Evolutionary conservation across 1,284 basidiomycete genomes (phyloP).

Genomic region (Phlebopus sp.): DNA sequence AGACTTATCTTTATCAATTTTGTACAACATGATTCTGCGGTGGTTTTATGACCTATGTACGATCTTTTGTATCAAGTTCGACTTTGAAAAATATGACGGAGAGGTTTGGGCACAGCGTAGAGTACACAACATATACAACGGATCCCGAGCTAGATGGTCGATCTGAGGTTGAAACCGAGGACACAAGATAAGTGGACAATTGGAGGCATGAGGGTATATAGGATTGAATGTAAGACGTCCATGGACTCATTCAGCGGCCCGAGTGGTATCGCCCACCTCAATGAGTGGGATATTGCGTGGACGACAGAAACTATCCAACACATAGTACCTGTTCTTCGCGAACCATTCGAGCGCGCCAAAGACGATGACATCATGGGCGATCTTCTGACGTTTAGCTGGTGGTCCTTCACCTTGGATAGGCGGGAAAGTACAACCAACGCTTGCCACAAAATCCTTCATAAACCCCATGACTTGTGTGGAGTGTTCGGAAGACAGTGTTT

Average conservation of each 20-base stretch:
- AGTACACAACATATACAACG: no score
- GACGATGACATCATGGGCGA: slow-evolving; percentile 1
- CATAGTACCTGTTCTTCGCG: slow-evolving; percentile 1
- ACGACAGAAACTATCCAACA: slow-evolving; percentile 1
- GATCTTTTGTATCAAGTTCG: no score
- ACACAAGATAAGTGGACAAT: no score
- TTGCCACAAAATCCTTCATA: not conserved
- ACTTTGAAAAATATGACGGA: no score
- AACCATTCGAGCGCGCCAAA: slow-evolving; percentile 1
- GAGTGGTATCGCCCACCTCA: not conserved
- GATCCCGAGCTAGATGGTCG: no score
- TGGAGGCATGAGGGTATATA: no score
- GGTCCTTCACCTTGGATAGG: not conserved
- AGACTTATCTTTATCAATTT: slow-evolving; percentile 17
- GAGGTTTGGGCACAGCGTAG: no score
- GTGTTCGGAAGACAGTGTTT: slow-evolving; percentile 1
- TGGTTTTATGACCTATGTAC: no score
- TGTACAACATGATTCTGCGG: not conserved
- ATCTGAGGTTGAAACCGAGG: no score
- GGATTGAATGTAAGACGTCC: no score
- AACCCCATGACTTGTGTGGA: not conserved
- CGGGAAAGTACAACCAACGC: not conserved
- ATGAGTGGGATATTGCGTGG: slow-evolving; percentile 1
- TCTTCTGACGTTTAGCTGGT: not conserved
- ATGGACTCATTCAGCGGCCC: no score